A percentile compares a stretch with the other conserved stretches of the same genome.
phyloP scores from a whole-genome alignment of 1,284 basidiomycete genomes.

The Cryptococcus deneoformans region DNA sequence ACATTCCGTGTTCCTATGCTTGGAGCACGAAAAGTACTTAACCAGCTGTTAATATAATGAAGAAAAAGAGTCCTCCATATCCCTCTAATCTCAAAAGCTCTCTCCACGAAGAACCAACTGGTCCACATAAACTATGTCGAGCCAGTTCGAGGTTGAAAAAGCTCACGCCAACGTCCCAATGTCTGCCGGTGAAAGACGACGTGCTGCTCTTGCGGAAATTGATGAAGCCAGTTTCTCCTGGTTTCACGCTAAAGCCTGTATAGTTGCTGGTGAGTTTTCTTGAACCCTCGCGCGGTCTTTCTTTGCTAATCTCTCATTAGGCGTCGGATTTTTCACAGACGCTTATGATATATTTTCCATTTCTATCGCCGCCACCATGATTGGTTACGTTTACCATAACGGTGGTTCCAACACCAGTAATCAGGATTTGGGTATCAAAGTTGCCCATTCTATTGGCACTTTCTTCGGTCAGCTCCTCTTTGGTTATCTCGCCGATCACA shows the following conservation, averaged over 20 bases:
- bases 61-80: slow-evolving; percentile 1
- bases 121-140: slow-evolving; percentile 4
- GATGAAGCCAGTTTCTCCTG: slow-evolving; percentile 70
- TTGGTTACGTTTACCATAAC: slow-evolving; percentile 70
- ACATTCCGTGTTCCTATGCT: too few relatives aligned
- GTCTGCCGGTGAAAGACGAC: slow-evolving; percentile 53
- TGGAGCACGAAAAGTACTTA: too few relatives aligned
- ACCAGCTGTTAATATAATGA: background rate
- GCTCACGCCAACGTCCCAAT: slow-evolving; percentile 13
- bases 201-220: slow-evolving; percentile 69
- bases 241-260: slow-evolving; percentile 51
- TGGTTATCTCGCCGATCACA: slow-evolving; percentile 51
- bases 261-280: slow-evolving; percentile 47
- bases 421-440: slow-evolving; percentile 67
- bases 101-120: background rate
- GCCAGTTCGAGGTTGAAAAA: slow-evolving; percentile 19
- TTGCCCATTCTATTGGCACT: slow-evolving; percentile 57
- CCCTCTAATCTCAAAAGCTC: too few relatives aligned
- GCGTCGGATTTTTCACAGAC: slow-evolving; percentile 49
- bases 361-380: slow-evolving; percentile 70
- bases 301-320: slow-evolving; percentile 4
- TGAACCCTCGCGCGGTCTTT: background rate
- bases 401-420: slow-evolving; percentile 51
- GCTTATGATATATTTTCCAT: slow-evolving; percentile 55
- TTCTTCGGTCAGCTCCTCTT: slow-evolving; percentile 53